Percentiles rank a stretch among this genome's conserved stretches.
phyloP scores from a whole-genome alignment of 352 stramenopile species.

The Achlya hypogyna region DNA sequence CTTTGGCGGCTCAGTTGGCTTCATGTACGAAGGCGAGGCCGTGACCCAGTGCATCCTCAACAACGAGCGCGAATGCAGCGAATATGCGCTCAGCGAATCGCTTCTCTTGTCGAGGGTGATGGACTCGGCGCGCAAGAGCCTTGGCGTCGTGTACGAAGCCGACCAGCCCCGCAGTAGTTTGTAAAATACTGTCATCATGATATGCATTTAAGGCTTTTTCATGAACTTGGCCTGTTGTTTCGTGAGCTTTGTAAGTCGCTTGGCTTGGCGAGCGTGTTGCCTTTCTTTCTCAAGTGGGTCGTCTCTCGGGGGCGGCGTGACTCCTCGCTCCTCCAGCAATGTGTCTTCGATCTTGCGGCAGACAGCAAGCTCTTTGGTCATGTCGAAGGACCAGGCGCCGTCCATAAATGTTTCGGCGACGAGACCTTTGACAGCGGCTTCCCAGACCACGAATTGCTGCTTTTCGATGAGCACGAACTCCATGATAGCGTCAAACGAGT shows the following conservation, averaged over 20 bases:
- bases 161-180: conserved; percentile 20
- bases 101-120: conserved; percentile 56
- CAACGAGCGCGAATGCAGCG: conserved; percentile 33
- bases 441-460: conserved; percentile 13
- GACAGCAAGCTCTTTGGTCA: conserved; percentile 18
- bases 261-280: background rate
- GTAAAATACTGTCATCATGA: too few species aligned
- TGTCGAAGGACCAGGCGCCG: conserved; percentile 16
- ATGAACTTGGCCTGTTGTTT: too few species aligned
- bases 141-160: conserved; percentile 49
- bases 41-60: conserved; percentile 49
- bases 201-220: too few species aligned
- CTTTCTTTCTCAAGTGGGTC: background rate
- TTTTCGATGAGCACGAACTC: conserved; percentile 11
- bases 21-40: conserved; percentile 71
- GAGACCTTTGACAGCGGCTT: background rate
- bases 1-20: conserved; percentile 60
- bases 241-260: background rate
- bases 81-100: conserved; percentile 57
- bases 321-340: background rate
- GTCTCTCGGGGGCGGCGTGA: background rate
- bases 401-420: conserved; percentile 1
- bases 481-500: conserved; percentile 20
- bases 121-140: conserved; percentile 51
- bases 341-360: conserved; percentile 20